phyloP scores from a whole-genome alignment of 306 rosid genomes.

The Cucumis sativus region DNA sequence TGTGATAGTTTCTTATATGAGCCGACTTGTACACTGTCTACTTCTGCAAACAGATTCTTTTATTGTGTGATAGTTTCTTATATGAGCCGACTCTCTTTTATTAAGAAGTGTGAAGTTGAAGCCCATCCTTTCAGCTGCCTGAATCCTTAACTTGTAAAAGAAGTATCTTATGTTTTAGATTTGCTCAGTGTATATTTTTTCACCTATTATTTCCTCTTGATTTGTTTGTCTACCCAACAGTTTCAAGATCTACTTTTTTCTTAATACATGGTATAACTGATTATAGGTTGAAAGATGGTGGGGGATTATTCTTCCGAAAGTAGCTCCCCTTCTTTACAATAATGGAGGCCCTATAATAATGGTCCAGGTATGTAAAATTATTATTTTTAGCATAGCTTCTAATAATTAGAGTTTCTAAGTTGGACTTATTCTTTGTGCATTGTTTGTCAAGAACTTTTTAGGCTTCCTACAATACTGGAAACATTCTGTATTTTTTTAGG shows the following conservation, averaged over 20 bases:
- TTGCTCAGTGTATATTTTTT: background rate
- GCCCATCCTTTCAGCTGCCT: background rate
- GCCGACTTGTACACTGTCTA: background rate
- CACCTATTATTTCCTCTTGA: background rate
- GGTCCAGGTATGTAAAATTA: slow-evolving; percentile 62
- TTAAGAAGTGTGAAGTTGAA: background rate
- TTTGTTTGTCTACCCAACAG: background rate
- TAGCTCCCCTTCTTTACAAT: slow-evolving; percentile 59
- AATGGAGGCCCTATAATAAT: slow-evolving; percentile 85
- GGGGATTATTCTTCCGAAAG: slow-evolving; percentile 62
- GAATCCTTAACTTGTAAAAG: background rate
- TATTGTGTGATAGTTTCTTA: background rate
- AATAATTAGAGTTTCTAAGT: background rate
- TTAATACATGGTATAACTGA: background rate
- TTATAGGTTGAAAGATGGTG: slow-evolving; percentile 88
- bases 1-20: background rate
- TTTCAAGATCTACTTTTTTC: background rate
- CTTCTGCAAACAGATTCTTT: background rate
- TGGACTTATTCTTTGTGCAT: background rate
- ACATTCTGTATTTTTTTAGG: background rate
- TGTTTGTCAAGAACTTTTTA: background rate
- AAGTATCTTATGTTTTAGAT: background rate
- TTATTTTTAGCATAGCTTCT: background rate
- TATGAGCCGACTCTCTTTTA: background rate
- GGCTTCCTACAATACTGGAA: background rate